Percentiles rank a stretch among this genome's conserved stretches.
Evolutionary conservation across 2,329 filamentous ascomycete genomes (phyloP).

Genomic region (Trichophaea hybrida): DNA sequence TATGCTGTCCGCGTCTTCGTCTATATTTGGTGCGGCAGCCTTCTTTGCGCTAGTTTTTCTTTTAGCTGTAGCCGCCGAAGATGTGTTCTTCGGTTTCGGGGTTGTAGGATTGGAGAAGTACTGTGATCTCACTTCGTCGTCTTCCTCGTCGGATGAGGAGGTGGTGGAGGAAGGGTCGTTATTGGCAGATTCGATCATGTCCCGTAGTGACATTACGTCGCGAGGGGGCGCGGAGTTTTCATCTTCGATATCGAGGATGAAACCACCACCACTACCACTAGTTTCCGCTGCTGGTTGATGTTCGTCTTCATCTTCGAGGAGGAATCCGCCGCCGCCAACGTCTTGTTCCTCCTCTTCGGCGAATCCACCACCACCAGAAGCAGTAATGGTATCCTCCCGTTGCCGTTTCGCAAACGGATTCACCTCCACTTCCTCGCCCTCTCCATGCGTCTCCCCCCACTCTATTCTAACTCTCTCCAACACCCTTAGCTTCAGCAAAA

Average conservation of each 20-base stretch:
- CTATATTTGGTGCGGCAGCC: neutral
- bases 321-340: constrained; percentile 46
- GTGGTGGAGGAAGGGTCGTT: neutral
- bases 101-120: neutral
- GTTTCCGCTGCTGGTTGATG: constrained; percentile 32
- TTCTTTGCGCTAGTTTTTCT: neutral
- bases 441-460: constrained; percentile 46
- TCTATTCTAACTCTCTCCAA: constrained; percentile 61
- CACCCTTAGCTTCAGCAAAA: constrained; percentile 73
- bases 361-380: constrained; percentile 2
- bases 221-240: neutral
- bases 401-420: constrained; percentile 29
- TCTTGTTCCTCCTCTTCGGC: constrained; percentile 28
- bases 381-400: neutral
- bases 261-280: constrained; percentile 20
- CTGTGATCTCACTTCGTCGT: neutral
- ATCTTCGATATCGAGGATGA: constrained; percentile 9
- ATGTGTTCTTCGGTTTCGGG: neutral
- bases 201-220: constrained; percentile 6
- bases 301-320: constrained; percentile 43
- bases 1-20: neutral
- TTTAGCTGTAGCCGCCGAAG: neutral
- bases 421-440: constrained; percentile 28
- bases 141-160: neutral
- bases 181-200: neutral